A percentile compares a stretch with the other conserved stretches of the same genome.
phyloP scores from a whole-genome alignment of 257 asterid genomes.

The Nicotiana noctiflora region DNA sequence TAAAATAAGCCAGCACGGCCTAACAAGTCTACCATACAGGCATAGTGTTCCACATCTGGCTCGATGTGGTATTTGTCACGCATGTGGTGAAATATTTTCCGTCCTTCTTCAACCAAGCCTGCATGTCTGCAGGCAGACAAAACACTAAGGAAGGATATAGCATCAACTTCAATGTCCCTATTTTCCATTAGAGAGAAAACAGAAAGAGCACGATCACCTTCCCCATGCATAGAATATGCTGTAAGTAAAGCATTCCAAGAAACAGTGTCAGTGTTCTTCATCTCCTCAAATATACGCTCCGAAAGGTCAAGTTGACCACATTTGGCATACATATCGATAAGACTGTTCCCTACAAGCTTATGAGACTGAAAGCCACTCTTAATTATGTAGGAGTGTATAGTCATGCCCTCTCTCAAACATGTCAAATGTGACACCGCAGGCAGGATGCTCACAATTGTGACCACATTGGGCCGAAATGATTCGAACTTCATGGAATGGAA shows the following conservation, averaged over 20 bases:
- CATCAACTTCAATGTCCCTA: conserved; percentile 8
- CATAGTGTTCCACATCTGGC: conserved; percentile 20
- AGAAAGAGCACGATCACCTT: conserved; percentile 14
- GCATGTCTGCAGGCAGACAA: conserved; percentile 25
- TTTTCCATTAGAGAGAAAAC: conserved; percentile 16
- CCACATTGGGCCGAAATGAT: conserved; percentile 8
- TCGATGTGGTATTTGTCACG: conserved; percentile 7
- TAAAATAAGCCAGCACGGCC: conserved; percentile 25
- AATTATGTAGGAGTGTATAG: not conserved
- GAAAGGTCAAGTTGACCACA: conserved; percentile 20
- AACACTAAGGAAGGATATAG: conserved; percentile 12
- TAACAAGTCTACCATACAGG: conserved; percentile 22
- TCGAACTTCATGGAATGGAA: conserved; percentile 4
- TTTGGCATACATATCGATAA: conserved; percentile 24
- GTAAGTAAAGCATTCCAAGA: conserved; percentile 28
- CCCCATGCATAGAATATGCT: conserved; percentile 23
- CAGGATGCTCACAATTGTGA: conserved; percentile 9
- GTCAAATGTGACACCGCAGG: conserved; percentile 7
- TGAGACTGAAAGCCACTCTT: conserved; percentile 13
- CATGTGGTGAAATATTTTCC: conserved; percentile 13
- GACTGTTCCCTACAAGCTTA: conserved; percentile 12
- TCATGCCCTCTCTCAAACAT: conserved; percentile 3
- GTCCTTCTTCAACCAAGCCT: conserved; percentile 18
- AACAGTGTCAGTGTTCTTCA: conserved; percentile 9
- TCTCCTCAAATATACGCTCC: conserved; percentile 12